Base-by-base conservation (phyloP, 495 filamentous ascomycete species). In the Penicillium nucicola region DNA sequence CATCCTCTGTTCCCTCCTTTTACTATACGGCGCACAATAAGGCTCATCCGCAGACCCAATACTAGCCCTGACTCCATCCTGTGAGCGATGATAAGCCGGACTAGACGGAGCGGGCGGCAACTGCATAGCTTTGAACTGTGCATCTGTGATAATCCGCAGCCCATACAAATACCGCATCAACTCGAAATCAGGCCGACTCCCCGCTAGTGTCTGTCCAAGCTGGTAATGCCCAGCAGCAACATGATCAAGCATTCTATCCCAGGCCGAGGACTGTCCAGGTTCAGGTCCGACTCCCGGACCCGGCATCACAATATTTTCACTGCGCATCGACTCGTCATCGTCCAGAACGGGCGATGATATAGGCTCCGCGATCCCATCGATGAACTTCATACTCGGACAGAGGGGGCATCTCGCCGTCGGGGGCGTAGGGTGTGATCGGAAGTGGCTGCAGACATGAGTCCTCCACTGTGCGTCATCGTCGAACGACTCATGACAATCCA, bases 21-120 rank as follows among this genome's bases (percentile, higher is more conserved):
- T 69, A 60, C 69, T 77, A 65, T 77, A 77, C 22, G 66, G 68
- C 31, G 68, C 72, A 44, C 63, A 77, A 42, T 69, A 75, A 37
- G 73, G 73, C 48, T 77, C 73, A 54, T 77, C 71, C 3, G 70
- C 59, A 10, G 70, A 75, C 0, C 73, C 73, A 34, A 76, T 68
- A 45, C 62, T 75, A 14, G 66, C 70, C 25, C 73, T 59, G 3
- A 74, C 64, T 0, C 70, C 56, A 34, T 76, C 73, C 52, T 71
- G 71, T 39, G 67, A 69, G 19, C 57, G 67, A 53, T 71, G 71
- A 64, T 75, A 75, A 11, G 67, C 73, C 6, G 73, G 71, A 46
- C 73, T 75, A 6, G 68, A 70, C 36, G 71, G 67, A 25, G 68
- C 62, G 1, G 71, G 71, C 39, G 66, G 64, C 36, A 75, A 58